Evolutionary conservation across 2,329 filamentous ascomycete genomes (phyloP).

Genomic region (Neurospora crassa): DNA sequence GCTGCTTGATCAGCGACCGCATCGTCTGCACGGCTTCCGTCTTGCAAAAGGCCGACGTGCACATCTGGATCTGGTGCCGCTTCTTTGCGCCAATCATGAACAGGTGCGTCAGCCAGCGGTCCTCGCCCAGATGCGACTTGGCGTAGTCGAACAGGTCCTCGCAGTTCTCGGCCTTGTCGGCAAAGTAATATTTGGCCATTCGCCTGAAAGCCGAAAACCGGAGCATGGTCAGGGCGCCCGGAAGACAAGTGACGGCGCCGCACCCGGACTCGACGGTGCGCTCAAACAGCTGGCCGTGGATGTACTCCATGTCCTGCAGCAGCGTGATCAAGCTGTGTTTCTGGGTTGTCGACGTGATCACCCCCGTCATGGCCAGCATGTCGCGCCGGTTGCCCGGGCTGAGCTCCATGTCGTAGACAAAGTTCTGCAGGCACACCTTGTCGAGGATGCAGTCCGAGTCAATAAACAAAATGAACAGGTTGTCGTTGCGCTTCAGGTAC

Average conservation of each 20-base stretch:
- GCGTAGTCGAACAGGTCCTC: conserved; percentile 95
- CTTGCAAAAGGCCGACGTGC: conserved; percentile 95
- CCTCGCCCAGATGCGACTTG: conserved; percentile 90
- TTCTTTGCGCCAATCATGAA: conserved; percentile 98
- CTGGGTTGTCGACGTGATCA: conserved; percentile 88
- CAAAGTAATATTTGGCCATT: conserved; percentile 98
- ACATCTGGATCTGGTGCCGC: conserved; percentile 94
- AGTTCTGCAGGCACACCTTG: conserved; percentile 86
- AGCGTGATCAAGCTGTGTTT: conserved; percentile 85
- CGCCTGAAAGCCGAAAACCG: conserved; percentile 92
- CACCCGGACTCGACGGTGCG: conserved; percentile 91
- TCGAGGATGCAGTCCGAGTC: conserved; percentile 96
- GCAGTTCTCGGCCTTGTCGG: conserved; percentile 90
- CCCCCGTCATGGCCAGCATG: conserved; percentile 95
- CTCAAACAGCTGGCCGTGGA: conserved; percentile 94
- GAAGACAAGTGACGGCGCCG: conserved; percentile 87
- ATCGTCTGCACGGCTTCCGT: conserved; percentile 93
- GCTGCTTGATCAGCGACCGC: conserved; percentile 79
- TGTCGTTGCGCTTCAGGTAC: conserved; percentile 79
- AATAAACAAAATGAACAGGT: conserved; percentile 92
- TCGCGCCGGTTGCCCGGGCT: conserved; percentile 85
- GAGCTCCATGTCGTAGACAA: conserved; percentile 97
- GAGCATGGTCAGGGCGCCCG: conserved; percentile 89
- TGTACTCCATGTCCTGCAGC: conserved; percentile 95
- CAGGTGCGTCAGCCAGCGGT: conserved; percentile 92